These are phyloP conservation scores for Trypanosoma melophagium DNA, from an alignment of 208 protist genomes.

Conservation along the genomic window DNA sequence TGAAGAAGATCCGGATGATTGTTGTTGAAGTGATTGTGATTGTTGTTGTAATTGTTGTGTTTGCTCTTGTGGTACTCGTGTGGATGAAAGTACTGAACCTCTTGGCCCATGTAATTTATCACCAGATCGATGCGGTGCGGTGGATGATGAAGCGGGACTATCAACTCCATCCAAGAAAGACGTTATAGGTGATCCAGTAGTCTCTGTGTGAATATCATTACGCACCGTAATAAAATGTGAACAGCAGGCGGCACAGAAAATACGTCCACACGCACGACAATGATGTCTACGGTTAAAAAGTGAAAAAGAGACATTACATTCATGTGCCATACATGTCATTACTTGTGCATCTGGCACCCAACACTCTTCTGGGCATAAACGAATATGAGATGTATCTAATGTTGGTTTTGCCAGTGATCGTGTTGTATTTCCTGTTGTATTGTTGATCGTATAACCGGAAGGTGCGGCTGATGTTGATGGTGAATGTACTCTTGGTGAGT, in stretches of 20 bases:
- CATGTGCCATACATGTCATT: slow-evolving; percentile 81
- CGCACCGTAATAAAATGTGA: slow-evolving; percentile 34
- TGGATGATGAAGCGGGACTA: too few relatives aligned
- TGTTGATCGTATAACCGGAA: background rate
- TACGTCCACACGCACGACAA: slow-evolving; percentile 70
- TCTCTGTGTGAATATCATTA: background rate
- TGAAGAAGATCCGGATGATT: background rate
- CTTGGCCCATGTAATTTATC: too few relatives aligned
- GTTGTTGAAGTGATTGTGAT: background rate
- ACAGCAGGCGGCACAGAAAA: slow-evolving; percentile 83
- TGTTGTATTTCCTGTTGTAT: background rate
- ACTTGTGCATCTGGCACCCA: slow-evolving; percentile 79
- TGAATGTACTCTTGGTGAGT: background rate
- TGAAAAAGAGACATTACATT: slow-evolving; percentile 71
- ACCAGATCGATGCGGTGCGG: too few relatives aligned
- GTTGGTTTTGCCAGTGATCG: slow-evolving; percentile 57
- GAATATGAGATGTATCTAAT: slow-evolving; percentile 47
- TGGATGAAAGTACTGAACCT: too few relatives aligned
- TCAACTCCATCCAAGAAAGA: too few relatives aligned
- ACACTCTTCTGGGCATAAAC: slow-evolving; percentile 52
- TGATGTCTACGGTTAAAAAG: slow-evolving; percentile 83
- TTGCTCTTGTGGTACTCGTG: background rate
- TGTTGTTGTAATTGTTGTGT: background rate
- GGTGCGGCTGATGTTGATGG: background rate
- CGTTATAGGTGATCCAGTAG: too few relatives aligned